Base-by-base conservation (phyloP, 1,284 basidiomycete species). In the Tilletia indica region DNA sequence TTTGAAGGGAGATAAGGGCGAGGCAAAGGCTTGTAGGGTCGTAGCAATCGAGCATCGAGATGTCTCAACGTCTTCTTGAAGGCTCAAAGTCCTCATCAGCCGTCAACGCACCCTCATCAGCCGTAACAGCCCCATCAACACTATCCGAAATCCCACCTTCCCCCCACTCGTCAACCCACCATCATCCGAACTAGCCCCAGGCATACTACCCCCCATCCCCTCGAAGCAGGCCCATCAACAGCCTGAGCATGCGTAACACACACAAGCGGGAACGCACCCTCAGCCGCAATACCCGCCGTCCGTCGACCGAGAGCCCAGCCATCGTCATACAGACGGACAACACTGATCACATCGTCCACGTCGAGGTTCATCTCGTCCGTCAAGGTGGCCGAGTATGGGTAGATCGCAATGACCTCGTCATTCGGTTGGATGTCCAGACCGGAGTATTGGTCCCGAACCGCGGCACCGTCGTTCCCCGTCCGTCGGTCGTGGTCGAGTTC, bases 311-410 rank as follows among this genome's bases (percentile, higher is more conserved):
- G 72, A 14, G 79, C 80, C 80, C 80, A 82, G 25, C 80, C 80
- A 64, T 82, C 80, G 67, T 82, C 80, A 70, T 80, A 82, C 9
- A 82, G 70, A 34, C 80, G 71, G 70, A 78, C 72, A 0, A 82
- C 78, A 16, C 72, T 79, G 36, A 82, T 68, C 11, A 76, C 77
- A 36, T 80, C 77, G 47, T 51, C 71, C 34, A 63, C 54, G 68
- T 81, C 79, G 38, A 82, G 72, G 25, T 76, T 80, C 45, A 82
- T 73, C 74, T 82, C 80, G 70, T 82, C 80, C 70, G 77, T 77
- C 39, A 82, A 73, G n/a, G 75, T 74, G 25, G 80, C 80, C 58
- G 79, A 77, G 74, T 82, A 82, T 31, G 79, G 80, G 76, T 82
- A 82, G 71, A 82, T 80, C 68, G 79, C 79, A 36, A 82, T 75